phyloP scores from a whole-genome alignment of 2,329 filamentous ascomycete species.

The Colletotrichum sojae region DNA sequence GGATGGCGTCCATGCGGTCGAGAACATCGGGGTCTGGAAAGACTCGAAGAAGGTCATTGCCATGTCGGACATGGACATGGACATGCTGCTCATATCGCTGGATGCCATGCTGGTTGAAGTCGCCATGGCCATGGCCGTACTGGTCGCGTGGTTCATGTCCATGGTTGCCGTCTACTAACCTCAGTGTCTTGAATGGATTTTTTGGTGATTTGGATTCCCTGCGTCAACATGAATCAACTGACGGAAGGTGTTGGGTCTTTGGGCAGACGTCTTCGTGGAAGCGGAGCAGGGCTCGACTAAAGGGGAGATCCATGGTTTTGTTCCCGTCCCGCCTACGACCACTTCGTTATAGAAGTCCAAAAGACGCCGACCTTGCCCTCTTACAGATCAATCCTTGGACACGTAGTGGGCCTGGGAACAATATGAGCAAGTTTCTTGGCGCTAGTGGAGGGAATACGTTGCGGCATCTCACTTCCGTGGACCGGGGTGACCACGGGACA shows the following conservation, averaged over 20 bases:
- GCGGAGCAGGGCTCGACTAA: no score
- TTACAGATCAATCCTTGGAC: no score
- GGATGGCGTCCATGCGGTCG: conserved; percentile 79
- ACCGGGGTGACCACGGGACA: conserved; percentile 10
- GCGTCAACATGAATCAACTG: no score
- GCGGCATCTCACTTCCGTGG: conserved; percentile 20
- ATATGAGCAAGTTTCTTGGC: conserved; percentile 33
- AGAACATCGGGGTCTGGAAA: conserved; percentile 67
- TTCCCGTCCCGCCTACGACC: background rate
- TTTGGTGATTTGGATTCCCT: no score
- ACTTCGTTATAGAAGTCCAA: background rate
- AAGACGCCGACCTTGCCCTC: background rate
- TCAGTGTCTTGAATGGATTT: background rate
- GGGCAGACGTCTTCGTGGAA: background rate
- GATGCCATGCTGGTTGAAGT: conserved; percentile 17
- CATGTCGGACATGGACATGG: conserved; percentile 53
- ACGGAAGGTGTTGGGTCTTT: background rate
- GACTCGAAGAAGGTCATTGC: conserved; percentile 72
- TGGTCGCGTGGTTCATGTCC: conserved; percentile 34
- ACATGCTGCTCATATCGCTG: conserved; percentile 25
- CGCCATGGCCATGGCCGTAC: conserved; percentile 30
- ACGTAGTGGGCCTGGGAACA: background rate
- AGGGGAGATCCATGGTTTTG: no score
- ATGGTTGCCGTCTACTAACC: conserved; percentile 6
- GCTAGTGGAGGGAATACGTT: background rate